Base-by-base conservation (phyloP, 106 monocot genomes). In the Agapanthus africanus region DNA sequence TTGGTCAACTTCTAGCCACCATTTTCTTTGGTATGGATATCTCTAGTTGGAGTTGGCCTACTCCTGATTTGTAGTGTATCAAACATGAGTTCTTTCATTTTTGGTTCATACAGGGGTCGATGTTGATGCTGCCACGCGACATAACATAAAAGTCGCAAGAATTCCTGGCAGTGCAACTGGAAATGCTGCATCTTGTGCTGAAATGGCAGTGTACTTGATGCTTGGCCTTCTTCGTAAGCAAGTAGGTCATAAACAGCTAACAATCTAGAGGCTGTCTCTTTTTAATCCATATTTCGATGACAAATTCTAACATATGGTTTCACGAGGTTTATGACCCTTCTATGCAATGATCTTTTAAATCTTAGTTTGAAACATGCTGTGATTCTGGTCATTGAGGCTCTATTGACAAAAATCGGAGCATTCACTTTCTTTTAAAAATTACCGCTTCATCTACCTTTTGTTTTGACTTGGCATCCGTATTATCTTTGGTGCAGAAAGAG, bases 131-230 rank as follows among this genome's bases (percentile, higher is more conserved):
- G 92, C 97, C 34, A 87, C 91, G 33, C 25, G 40, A 31, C 83
- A 82, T 73, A 86, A 89, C 36, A 89, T 97, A 61, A 97, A 89
- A 79, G 91, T 97, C 68, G 88, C 89, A 50, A 86, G 82, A 63
- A 97, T 97, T 70, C 97, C 97, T 73, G 91, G 86, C 56, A 77
- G 71, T 50, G 74, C 66, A 44, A 82, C 84, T 34, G 97, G 97
- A 61, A 97, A 92, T 79, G 81, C 97, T 54, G 34, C 73, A 23
- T 77, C 97, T 65, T 92, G 91, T 77, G 88, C 97, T 66, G 97
- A 97, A 89, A 82, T 92, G 92, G 91, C 86, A 59, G 87, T 97
- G 74, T 97, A 97, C 77, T 79, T 92, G 66, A 92, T 84, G 73
- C 67, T 97, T 76, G 97, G 97, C 35, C 89, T 97, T 79, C 87